Base-by-base conservation (phyloP, 2,329 filamentous ascomycete species). In the Claviceps pazoutovae region DNA sequence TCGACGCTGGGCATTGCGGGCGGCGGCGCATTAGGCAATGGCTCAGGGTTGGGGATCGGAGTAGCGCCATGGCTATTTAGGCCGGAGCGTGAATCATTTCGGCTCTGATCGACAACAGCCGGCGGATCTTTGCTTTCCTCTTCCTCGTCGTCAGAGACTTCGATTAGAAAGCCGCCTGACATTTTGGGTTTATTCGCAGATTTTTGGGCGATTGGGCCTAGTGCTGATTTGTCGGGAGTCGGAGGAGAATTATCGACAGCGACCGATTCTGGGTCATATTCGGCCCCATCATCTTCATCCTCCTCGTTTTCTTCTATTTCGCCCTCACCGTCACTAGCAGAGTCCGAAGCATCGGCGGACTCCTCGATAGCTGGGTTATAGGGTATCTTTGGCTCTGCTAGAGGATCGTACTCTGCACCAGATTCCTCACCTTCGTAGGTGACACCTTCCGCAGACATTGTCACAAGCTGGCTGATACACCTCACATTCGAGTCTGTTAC, bases 81-180 rank as follows among this genome's bases (percentile, higher is more conserved):
- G 21, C 23, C 36, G 14, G 45, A 42, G 26, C 46, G 55, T 51
- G 53, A 58, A 53, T 63, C 58, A 54, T 19, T 21, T 39, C 11
- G 49, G 39, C 42, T 39, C 30, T 38, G 49, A 13, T 46, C 21
- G 2, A 34, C 34, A 5, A 34, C 34, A 5, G 42, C 42, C 42
- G 64, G 61, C 17, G 48, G 21, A 9, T 39, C 13, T 36, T 63
- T 61, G 50, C 58, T 57, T 1, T 59, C 59, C 30, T 68, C 62
- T 4, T 78, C 77, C 58, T 80, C 78, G 37, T 78, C 76, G 57
- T 81, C 78, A 34, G 77, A 80, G 51, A 75, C 78, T 62, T 74
- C 76, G 59, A 80, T 71, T 61, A 81, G 66, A 66, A 82, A 82
- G 45, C 78, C 78, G 43, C 76, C 78, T 23, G 75, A 73, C 55